Conservation (phyloP, 2,329 filamentous ascomycete species). For the Tolypocladium endophyticum region DNA sequence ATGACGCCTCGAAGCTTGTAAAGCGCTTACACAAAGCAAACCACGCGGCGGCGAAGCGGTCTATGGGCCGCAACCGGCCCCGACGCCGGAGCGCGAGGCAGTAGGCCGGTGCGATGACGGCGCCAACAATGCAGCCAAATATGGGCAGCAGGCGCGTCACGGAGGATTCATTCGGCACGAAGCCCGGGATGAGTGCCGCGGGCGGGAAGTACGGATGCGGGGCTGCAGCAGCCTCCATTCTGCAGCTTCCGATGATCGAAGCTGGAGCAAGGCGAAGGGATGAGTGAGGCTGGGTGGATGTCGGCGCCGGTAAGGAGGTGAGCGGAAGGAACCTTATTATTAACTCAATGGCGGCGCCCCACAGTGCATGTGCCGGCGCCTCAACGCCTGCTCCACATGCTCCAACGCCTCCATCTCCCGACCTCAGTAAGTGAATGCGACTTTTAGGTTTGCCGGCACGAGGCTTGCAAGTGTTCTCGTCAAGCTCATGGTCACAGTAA, state of each 20-base stretch:
- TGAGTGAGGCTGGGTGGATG: background rate
- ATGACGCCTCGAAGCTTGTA: background rate
- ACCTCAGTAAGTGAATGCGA: too few relatives aligned
- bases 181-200: conserved; percentile 30
- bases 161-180: conserved; percentile 31
- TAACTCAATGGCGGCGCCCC: background rate
- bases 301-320: background rate
- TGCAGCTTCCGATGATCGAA: background rate
- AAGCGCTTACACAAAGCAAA: conserved; percentile 40
- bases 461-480: too few relatives aligned
- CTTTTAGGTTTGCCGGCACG: too few relatives aligned
- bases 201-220: conserved; percentile 41
- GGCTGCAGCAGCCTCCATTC: background rate
- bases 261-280: background rate
- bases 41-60: conserved; percentile 38
- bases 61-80: conserved; percentile 14
- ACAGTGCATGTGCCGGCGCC: background rate
- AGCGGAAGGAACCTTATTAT: background rate
- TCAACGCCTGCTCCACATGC: too few relatives aligned
- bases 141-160: conserved; percentile 25
- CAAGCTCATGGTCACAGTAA: too few relatives aligned
- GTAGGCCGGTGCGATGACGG: conserved; percentile 22
- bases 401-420: too few relatives aligned
- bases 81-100: conserved; percentile 12
- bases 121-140: conserved; percentile 23